Conservation (phyloP, 306 rosid species). For the cucumber (Cucumis sativus) region Cucumber_9930_V3 NC_026660.2:4476501-4477000, state of each 20-base stretch:
- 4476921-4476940: slow-evolving; percentile 71
- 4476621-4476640: slow-evolving; percentile 48
- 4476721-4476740: slow-evolving; percentile 52
- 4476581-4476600: slow-evolving; percentile 64
- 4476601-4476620: slow-evolving; percentile 63
- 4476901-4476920: slow-evolving; percentile 53
- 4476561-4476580: slow-evolving; percentile 90
- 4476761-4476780: slow-evolving; percentile 67
- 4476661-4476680: slow-evolving; percentile 69
- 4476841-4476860: slow-evolving; percentile 35
- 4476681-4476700: slow-evolving; percentile 71
- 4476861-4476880: slow-evolving; percentile 47
- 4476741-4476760: slow-evolving; percentile 65
- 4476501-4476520: slow-evolving; percentile 53
- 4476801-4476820: slow-evolving; percentile 66
- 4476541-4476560: slow-evolving; percentile 76
- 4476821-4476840: slow-evolving; percentile 75
- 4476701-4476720: slow-evolving; percentile 58
- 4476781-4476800: slow-evolving; percentile 71
- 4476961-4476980: slow-evolving; percentile 20
- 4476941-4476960: slow-evolving; percentile 49
- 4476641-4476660: slow-evolving; percentile 74
- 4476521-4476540: slow-evolving; percentile 34
- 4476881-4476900: slow-evolving; percentile 52
- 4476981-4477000: slow-evolving; percentile 41